Conservation (phyloP, 192 early-diverging fungal genomes). For the Linnemannia schmuckeri region DNA sequence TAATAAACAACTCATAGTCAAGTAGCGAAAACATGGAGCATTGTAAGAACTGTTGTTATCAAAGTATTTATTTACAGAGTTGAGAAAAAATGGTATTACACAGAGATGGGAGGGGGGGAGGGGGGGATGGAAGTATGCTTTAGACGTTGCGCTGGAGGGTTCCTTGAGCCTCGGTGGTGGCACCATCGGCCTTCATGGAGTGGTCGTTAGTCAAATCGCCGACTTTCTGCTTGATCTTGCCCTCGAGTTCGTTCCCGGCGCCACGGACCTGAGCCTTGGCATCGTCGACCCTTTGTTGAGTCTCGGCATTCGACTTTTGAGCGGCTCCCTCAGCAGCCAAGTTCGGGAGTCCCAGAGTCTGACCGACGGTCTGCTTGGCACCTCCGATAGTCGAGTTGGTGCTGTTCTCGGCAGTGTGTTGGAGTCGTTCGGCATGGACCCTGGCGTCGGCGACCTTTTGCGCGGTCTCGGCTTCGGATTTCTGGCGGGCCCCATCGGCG, state of each 20-base stretch:
- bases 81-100: background rate
- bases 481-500: background rate
- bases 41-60: background rate
- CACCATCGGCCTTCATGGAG: background rate
- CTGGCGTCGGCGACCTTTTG: background rate
- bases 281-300: background rate
- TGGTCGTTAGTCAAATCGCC: background rate
- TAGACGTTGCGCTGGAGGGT: background rate
- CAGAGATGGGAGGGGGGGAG: background rate
- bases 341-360: background rate
- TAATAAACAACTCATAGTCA: conserved; percentile 2
- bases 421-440: background rate
- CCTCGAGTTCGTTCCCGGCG: background rate
- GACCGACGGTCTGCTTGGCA: background rate
- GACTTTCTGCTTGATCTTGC: background rate
- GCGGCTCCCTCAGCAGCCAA: background rate
- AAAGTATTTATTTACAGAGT: background rate
- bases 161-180: background rate
- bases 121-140: background rate
- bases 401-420: background rate
- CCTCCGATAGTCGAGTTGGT: background rate
- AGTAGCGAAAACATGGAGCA: background rate
- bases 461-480: background rate
- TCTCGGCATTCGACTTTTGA: background rate
- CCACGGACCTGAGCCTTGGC: background rate